Base-by-base conservation (phyloP, 805 yeast genomes). In the Kregervanrija delftensis region DNA sequence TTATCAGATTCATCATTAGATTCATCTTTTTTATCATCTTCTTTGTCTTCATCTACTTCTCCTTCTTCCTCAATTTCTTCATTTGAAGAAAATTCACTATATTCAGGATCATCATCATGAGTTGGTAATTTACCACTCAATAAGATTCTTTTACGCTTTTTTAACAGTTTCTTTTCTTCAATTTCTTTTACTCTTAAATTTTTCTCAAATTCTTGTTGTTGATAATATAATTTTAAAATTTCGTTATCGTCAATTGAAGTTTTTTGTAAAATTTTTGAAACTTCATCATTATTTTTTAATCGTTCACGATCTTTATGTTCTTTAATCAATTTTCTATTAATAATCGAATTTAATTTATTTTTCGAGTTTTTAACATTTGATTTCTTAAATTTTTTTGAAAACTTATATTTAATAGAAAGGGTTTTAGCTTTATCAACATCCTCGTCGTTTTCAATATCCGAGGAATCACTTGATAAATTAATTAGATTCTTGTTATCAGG, bases 71-170 rank as follows among this genome's bases (percentile, higher is more conserved):
- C 60, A 9, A 49, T 60, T 8, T 55, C 65, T 22, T 55, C 62
- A 17, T 51, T 60, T 22, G 28, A 22, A 2, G 56, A 55, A 16
- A 48, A 50, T 35, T 59, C 64, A 43, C 58, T 58, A n/a, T 52
- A 60, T 30, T 62, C 64, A 11, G 58, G 64, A 39, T 59, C 64
- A 22, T 53, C 57, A 10, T 56, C 58, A 30, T 45, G 49, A 6
- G 48, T 37, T 34, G 49, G 48, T n/a, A 40, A 33, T 15, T 51
- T 42, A 3, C 52, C 53, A 2, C 45, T 44, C 32, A 50, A 14
- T 8, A 58, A 37, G 39, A 46, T 22, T 39, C 46, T 44, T 37
- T 40, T 50, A 15, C 52, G 40, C 44, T 35, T 42, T 35, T 39
- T 46, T 35, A 41, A 41, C 16, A 13, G 36, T 33, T 44, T 50